Percentiles rank a stretch among this genome's conserved stretches.
Conservation (phyloP, 495 filamentous ascomycete species). For the Aspergillus baeticus region DNA sequence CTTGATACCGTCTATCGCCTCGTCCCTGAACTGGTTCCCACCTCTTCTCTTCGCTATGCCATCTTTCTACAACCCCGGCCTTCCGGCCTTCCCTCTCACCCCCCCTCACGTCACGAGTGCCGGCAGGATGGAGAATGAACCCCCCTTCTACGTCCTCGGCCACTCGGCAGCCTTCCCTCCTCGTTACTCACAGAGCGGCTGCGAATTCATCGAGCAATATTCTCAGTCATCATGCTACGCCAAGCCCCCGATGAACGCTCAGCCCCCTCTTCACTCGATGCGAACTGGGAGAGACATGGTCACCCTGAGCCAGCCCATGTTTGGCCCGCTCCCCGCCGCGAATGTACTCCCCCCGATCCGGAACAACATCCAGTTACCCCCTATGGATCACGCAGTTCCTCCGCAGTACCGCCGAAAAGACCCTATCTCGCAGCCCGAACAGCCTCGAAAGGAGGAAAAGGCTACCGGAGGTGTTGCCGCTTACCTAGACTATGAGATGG, state of each 20-base stretch:
- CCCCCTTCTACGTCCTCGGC: constrained; percentile 39
- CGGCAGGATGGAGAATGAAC: constrained; percentile 42
- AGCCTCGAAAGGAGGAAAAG: constrained; percentile 52
- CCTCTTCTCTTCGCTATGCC: constrained; percentile 34
- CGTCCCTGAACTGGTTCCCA: constrained; percentile 39
- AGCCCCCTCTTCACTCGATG: constrained; percentile 29
- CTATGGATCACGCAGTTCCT: constrained; percentile 42
- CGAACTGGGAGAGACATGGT: constrained; percentile 33
- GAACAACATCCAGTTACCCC: constrained; percentile 43
- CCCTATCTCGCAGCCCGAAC: constrained; percentile 35
- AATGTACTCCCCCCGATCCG: constrained; percentile 43
- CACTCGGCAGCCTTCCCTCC: constrained; percentile 41
- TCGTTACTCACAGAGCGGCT: constrained; percentile 47
- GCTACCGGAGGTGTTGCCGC: constrained; percentile 85
- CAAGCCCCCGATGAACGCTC: constrained; percentile 43
- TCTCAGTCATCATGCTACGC: constrained; percentile 43
- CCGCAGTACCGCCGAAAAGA: constrained; percentile 48
- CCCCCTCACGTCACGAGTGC: constrained; percentile 43
- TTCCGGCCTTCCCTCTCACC: constrained; percentile 45
- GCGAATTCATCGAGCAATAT: constrained; percentile 52
- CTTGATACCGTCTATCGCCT: constrained; percentile 34
- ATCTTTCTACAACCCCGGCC: constrained; percentile 45
- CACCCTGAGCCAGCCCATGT: constrained; percentile 38
- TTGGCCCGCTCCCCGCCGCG: constrained; percentile 34
- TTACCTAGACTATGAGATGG: constrained; percentile 98